Evolutionary conservation across 805 yeast genomes (phyloP).

Genomic region (Jamesozyma piceae): DNA sequence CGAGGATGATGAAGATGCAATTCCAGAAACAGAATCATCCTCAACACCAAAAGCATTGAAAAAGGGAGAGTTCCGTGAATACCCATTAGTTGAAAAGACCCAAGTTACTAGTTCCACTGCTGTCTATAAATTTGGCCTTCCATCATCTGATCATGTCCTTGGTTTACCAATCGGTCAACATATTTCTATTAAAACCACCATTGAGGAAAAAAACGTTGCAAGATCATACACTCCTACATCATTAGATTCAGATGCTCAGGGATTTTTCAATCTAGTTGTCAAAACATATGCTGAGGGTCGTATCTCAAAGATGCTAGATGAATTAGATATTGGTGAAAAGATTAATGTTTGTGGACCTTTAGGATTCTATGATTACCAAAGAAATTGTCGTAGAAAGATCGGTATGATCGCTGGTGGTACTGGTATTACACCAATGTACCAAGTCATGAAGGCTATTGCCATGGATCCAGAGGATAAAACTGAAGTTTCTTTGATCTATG

Average conservation of each 20-base stretch:
- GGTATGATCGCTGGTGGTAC: conserved; percentile 97
- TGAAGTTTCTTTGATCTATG: conserved; percentile 64
- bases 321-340: conserved; percentile 66
- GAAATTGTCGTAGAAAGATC: conserved; percentile 63
- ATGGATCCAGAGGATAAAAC: conserved; percentile 72
- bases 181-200: conserved; percentile 64
- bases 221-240: conserved; percentile 90
- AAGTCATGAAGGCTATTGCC: conserved; percentile 74
- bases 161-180: conserved; percentile 96
- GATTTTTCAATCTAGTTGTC: conserved; percentile 76
- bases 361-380: conserved; percentile 75
- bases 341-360: conserved; percentile 83
- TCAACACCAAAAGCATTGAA: conserved; percentile 39
- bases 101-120: conserved; percentile 73
- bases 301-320: conserved; percentile 65
- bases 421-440: conserved; percentile 94
- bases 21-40: not conserved
- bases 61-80: conserved; percentile 60
- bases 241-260: conserved; percentile 59
- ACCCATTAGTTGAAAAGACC: conserved; percentile 71
- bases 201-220: conserved; percentile 70
- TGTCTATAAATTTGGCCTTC: conserved; percentile 74
- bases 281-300: conserved; percentile 82
- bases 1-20: not conserved
- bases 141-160: conserved; percentile 59